A percentile compares a stretch with the other conserved stretches of the same genome.
Conservation (phyloP, 129 eudicot genomes). For the Artemisia argyi region DNA sequence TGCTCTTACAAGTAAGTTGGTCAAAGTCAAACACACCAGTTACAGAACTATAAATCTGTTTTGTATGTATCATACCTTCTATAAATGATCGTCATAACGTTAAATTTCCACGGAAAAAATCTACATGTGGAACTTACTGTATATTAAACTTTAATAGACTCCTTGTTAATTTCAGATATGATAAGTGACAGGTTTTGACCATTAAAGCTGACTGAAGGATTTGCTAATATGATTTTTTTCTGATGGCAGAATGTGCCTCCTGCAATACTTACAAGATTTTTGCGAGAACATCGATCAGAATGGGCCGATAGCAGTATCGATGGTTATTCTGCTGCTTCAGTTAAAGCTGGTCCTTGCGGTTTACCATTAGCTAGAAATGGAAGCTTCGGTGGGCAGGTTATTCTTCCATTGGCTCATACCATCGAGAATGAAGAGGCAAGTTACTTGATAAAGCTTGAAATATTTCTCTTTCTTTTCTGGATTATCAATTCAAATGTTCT, state of each 20-base stretch:
- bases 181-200: constrained; percentile 1
- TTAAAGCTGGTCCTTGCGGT: constrained; percentile 78
- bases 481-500: not conserved
- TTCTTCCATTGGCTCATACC: constrained; percentile 97
- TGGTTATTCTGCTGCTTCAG: constrained; percentile 88
- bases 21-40: constrained; percentile 20
- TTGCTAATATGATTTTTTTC: not conserved
- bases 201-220: not conserved
- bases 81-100: not conserved
- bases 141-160: not conserved
- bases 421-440: constrained; percentile 92
- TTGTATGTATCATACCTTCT: not conserved
- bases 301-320: constrained; percentile 97
- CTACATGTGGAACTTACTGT: not conserved
- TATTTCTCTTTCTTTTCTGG: not conserved
- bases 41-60: not conserved
- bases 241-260: constrained; percentile 84
- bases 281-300: constrained; percentile 94
- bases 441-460: not conserved
- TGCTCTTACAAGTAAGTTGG: constrained; percentile 81
- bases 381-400: constrained; percentile 83
- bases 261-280: constrained; percentile 79
- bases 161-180: not conserved
- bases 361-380: constrained; percentile 67
- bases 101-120: not conserved